Evolutionary conservation across 306 rosid genomes (phyloP), one percentile per base, ranked within the genome.

Genomic region (Quercus mongolica): DNA sequence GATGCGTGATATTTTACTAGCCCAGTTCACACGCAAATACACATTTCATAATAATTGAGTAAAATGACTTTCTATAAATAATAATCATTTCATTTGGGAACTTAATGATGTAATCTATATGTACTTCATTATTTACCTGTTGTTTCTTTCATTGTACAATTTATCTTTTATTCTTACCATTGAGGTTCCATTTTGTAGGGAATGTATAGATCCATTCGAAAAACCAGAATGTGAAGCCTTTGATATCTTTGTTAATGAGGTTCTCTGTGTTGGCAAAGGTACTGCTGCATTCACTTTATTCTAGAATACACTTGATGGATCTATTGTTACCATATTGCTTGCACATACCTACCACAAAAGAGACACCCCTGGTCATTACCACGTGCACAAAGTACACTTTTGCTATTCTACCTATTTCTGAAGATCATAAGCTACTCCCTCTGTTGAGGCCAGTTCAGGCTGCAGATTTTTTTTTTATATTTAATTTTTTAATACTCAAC

Each of bases 181-280:
- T 26, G 59, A 38, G 54, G 74, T 59, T 85, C 70, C 57, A 21
- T 76, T 73, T 81, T 83, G 76, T 56, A 94, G 99, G 75, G 99
- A 91, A 76, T 94, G 98, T 80, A 69, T 94, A 77, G 99, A 94
- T 80, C 99, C 99, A 31, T 94, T 94, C 70, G 99, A 91, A 67
- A 75, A 74, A 20, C 99, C 97, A 54, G 97, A 94, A 76, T 94
- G 94, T 79, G 97, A 94, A 85, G 99, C 99, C 35, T 88, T 87
- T 79, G 95, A 94, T 86, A 18, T 94, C 69, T 94, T 92, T 51
- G 94, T 94, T 23, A 92, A 94, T 20, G 94, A 91, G 90, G 85
- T 86, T 81, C 83, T 87, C 28, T 94, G 99, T 81, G 77, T 82
- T 6, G 99, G 99, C 75, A 85, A 90, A 92, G 97, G 98, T 94